A percentile compares a stretch with the other conserved stretches of the same genome.
phyloP scores from a whole-genome alignment of 1,284 basidiomycete genomes.

The Austroboletus novae-zelandiae region DNA sequence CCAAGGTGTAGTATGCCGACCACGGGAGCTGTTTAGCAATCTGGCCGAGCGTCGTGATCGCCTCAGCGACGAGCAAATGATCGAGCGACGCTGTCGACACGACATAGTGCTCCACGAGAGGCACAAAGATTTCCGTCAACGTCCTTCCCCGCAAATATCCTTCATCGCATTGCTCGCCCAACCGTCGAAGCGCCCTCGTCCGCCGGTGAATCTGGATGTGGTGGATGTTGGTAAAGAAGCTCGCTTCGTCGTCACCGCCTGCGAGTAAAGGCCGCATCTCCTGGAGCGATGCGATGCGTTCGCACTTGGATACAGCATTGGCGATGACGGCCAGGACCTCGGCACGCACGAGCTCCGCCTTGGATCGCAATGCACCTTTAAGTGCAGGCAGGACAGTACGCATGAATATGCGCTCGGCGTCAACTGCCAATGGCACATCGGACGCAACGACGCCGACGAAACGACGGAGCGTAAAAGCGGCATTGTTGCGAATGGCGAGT shows the following conservation, averaged over 20 bases:
- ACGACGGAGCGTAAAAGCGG: constrained; percentile 73
- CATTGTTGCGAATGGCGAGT: constrained; percentile 83
- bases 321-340: constrained; percentile 85
- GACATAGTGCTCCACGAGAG: constrained; percentile 85
- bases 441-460: constrained; percentile 63
- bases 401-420: constrained; percentile 53
- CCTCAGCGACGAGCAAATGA: constrained; percentile 91
- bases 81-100: constrained; percentile 70
- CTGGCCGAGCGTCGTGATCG: constrained; percentile 74
- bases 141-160: constrained; percentile 71
- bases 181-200: constrained; percentile 81
- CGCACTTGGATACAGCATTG: constrained; percentile 70
- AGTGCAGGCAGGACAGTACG: constrained; percentile 78
- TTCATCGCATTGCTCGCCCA: constrained; percentile 80
- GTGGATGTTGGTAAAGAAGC: constrained; percentile 95
- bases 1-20: constrained; percentile 81
- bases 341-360: constrained; percentile 84
- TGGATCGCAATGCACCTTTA: constrained; percentile 79
- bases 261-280: constrained; percentile 87
- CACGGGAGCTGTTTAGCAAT: constrained; percentile 78
- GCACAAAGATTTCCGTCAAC: constrained; percentile 83
- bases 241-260: constrained; percentile 91
- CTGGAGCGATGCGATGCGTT: constrained; percentile 57
- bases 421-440: constrained; percentile 18
- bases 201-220: constrained; percentile 95